Percentiles rank a stretch among this genome's conserved stretches.
Conservation (phyloP, 805 yeast species). For the Pichia paraexigua region DNA sequence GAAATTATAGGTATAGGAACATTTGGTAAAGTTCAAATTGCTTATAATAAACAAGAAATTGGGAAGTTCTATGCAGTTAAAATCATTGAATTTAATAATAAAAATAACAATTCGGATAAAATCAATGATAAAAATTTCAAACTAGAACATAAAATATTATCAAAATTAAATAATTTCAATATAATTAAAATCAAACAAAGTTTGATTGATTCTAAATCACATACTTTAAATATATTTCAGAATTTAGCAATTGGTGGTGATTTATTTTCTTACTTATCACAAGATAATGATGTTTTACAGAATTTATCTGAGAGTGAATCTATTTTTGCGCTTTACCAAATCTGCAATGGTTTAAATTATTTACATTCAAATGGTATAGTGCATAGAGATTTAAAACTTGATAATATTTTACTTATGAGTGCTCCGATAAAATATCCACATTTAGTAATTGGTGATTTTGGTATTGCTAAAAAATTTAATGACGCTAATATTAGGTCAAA, state of each 20-base stretch:
- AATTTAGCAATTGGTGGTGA: slow-evolving; percentile 98
- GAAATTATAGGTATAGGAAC: slow-evolving; percentile 47
- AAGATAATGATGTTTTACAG: slow-evolving; percentile 37
- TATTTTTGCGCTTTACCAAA: slow-evolving; percentile 45
- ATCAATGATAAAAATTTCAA: slow-evolving; percentile 24
- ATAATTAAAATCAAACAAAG: slow-evolving; percentile 76
- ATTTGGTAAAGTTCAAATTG: slow-evolving; percentile 44
- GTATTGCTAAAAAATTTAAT: slow-evolving; percentile 32
- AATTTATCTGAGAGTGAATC: slow-evolving; percentile 49
- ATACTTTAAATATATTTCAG: slow-evolving; percentile 81
- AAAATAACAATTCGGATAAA: background rate
- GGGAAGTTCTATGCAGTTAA: slow-evolving; percentile 42
- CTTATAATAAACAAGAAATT: slow-evolving; percentile 19
- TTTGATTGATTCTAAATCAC: slow-evolving; percentile 61
- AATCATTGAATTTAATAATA: slow-evolving; percentile 17
- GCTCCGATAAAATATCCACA: slow-evolving; percentile 45
- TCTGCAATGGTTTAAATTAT: slow-evolving; percentile 47
- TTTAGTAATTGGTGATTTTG: slow-evolving; percentile 62
- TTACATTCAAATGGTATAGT: slow-evolving; percentile 48
- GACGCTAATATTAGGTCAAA: background rate
- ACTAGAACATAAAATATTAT: slow-evolving; percentile 43
- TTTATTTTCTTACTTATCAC: slow-evolving; percentile 79
- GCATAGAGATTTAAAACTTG: slow-evolving; percentile 61
- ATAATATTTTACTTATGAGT: slow-evolving; percentile 53
- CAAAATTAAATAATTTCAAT: slow-evolving; percentile 78